These are phyloP conservation scores for Sisymbrium altissimum DNA, from an alignment of 345 rosid species.

Conservation along the genomic window DNA sequence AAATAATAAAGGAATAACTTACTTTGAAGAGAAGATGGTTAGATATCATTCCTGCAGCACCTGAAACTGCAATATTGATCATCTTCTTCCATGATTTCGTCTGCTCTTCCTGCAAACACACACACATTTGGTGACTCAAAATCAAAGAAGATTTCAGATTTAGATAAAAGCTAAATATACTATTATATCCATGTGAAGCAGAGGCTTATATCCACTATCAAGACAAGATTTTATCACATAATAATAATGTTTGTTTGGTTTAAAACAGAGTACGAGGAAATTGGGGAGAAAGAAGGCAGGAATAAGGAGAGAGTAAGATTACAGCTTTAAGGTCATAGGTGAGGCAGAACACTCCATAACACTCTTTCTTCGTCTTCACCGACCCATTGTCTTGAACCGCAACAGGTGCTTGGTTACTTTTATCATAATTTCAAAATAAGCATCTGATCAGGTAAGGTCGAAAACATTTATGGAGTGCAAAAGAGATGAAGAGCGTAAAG, in stretches of 20 bases:
- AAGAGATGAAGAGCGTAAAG: not conserved
- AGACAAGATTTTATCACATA: no score
- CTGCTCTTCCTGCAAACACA: slow-evolving; percentile 68
- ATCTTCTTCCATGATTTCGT: slow-evolving; percentile 90
- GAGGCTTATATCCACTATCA: no score
- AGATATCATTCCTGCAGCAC: slow-evolving; percentile 97
- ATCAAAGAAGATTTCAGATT: not conserved
- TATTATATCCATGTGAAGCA: not conserved
- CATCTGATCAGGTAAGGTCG: slow-evolving; percentile 3
- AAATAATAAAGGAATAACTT: slow-evolving; percentile 15
- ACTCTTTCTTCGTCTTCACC: slow-evolving; percentile 51
- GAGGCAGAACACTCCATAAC: slow-evolving; percentile 90
- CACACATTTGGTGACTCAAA: not conserved
- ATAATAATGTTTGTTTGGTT: not conserved
- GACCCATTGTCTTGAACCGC: slow-evolving; percentile 44
- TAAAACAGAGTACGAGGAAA: not conserved
- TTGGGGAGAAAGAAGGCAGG: not conserved
- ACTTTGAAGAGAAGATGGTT: slow-evolving; percentile 97
- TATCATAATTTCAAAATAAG: not conserved
- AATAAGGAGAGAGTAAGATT: slow-evolving; percentile 18
- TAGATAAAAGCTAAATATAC: not conserved
- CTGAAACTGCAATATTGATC: slow-evolving; percentile 78
- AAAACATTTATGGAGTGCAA: not conserved
- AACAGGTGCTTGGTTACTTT: slow-evolving; percentile 43
- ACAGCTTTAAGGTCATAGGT: slow-evolving; percentile 96